Evolutionary conservation across 306 rosid genomes (phyloP), one percentile per base, ranked within the genome.

Genomic region (Senna tora): DNA sequence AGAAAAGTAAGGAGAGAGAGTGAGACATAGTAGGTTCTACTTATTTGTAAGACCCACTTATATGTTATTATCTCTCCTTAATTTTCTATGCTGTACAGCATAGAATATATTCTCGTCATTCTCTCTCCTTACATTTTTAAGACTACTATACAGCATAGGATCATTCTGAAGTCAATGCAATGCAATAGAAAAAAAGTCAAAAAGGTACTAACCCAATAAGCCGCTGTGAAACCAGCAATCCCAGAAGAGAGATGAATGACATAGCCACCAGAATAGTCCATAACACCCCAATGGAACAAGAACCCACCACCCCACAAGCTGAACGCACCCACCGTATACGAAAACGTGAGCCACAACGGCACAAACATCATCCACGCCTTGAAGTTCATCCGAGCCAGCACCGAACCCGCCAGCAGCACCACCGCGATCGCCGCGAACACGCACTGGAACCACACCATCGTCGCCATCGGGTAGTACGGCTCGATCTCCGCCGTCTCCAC

Each of bases 211-310:
- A 79, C 86, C 86, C 81, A 83, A 21, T 79, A 83, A 39, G 86
- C 84, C 2, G 86, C 52, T 9, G 76, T 66, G 66, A 83, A 75
- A 19, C 86, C 86, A 14, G 76, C 86, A 13, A 75, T 67, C 21
- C 86, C 84, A 0, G 84, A 79, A 20, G 86, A 83, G 39, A 83
- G 73, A 41, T 83, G 87, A 33, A 83, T 83, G 32, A 83, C 87
- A 45, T 83, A 83, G 1, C 87, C 87, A 9, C 87, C 87, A 9
- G 84, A 75, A 13, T 79, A 83, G 54, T 83, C 87, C 54, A 83
- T 79, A 4, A 83, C 83, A 8, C 87, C 87, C 81, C 83, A 79
- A 0, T 78, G 82, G 50, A 78, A 78, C 74, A 78, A 38, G 50
- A 78, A 78, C 0, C 82, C 82, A 36, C 82, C 82, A 13, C 82